Conservation (phyloP, 129 eudicot genomes). For the Saposhnikovia divaricata region DNA sequence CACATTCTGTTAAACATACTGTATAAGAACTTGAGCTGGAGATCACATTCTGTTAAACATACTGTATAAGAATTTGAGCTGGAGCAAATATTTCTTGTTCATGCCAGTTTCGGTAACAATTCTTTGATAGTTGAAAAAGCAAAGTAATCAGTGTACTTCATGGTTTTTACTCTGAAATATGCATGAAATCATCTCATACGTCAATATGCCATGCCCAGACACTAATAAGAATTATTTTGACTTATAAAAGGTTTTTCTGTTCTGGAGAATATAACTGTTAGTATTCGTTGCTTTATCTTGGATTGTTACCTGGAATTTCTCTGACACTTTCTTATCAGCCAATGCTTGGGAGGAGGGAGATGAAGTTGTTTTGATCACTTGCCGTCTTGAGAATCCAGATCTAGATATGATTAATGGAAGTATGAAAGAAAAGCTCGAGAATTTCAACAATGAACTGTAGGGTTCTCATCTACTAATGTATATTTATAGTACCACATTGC, state of each 20-base stretch:
- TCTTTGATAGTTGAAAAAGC: background rate
- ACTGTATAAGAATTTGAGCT: background rate
- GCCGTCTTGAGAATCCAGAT: constrained; percentile 70
- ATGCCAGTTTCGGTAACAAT: background rate
- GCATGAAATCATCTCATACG: background rate
- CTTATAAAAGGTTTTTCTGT: background rate
- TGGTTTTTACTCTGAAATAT: background rate
- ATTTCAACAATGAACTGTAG: constrained; percentile 77
- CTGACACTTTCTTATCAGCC: constrained; percentile 30
- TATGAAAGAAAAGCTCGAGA: constrained; percentile 47
- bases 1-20: background rate
- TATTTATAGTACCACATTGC: background rate
- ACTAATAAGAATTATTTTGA: background rate
- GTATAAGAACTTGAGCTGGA: background rate
- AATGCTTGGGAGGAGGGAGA: constrained; percentile 99
- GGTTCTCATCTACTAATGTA: constrained; percentile 4
- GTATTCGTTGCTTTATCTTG: background rate
- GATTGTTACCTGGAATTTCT: background rate
- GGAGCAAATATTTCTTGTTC: background rate
- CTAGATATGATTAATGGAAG: constrained; percentile 54
- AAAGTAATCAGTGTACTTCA: background rate
- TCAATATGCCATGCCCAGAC: background rate
- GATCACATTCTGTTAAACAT: background rate
- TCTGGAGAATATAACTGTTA: background rate
- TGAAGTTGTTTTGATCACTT: constrained; percentile 82